Evolutionary conservation across 495 filamentous ascomycete species (phyloP), one percentile per base, ranked within the genome.

Genomic region (Sporormia fimetaria): DNA sequence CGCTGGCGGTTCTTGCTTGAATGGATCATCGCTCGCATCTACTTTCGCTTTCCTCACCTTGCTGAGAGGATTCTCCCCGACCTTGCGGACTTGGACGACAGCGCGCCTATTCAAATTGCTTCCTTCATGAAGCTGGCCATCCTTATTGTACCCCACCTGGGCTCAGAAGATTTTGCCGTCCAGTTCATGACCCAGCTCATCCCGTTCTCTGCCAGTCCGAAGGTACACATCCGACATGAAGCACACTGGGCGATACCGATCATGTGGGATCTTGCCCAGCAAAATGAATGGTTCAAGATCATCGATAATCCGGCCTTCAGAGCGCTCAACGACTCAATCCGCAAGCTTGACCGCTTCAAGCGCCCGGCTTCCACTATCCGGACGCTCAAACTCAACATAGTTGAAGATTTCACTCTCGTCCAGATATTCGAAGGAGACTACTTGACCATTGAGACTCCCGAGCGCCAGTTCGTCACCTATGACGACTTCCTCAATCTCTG

Each of bases 1-100:
- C 51, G 60, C 32, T 66, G 58, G 34, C 55, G 67, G 12, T 69
- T 58, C 42, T 42, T 70, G 21, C 52, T 65, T 6, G 58, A 67
- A 56, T 69, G 66, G 66, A 66, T 67, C 12, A 45, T 63, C 17
- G 51, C 51, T 1, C 56, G 64, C 21, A 49, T 58, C 22, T 57
- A 61, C 37, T 37, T 60, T 16, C 39, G 54, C n/a, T 58, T 42
- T 21, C 44, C 52, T 8, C 31, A 47, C 12, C 42, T 55, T 2
- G 30, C 54, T 11, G n/a, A 49, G 4, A 12, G 17, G 12, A 37
- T 52, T 16, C 31, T 56, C 7, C 20, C 34, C 6, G 33, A 21
- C 17, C 23, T 57, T 24, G n/a, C 51, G 20, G 35, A 50, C 27
- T 46, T 42, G 10, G 55, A 57, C 21, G 55, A 57, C 33, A 52